A percentile compares a stretch with the other conserved stretches of the same genome.
phyloP scores from a whole-genome alignment of 768 basidiomycete species.

The Trametes sanguinea region DNA sequence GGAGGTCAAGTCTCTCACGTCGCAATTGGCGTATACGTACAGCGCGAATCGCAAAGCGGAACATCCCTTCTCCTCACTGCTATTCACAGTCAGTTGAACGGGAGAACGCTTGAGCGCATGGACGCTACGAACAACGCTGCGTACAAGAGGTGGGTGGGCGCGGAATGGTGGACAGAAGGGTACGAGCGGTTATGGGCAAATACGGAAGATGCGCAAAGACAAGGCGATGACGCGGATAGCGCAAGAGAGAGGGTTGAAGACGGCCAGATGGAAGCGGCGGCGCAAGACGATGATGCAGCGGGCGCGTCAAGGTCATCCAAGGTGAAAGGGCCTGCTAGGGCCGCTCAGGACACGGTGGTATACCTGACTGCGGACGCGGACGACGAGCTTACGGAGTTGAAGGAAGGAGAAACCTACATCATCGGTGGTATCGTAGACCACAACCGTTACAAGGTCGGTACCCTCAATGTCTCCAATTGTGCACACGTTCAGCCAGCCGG shows the following conservation, averaged over 20 bases:
- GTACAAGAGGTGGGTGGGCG: slow-evolving; percentile 78
- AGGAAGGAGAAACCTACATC: slow-evolving; percentile 85
- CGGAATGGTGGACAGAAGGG: slow-evolving; percentile 81
- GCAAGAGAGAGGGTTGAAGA: not conserved
- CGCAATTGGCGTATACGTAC: slow-evolving; percentile 91
- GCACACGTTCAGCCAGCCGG: no score
- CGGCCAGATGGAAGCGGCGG: not conserved
- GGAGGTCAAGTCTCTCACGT: slow-evolving; percentile 89
- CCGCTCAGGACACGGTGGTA: slow-evolving; percentile 53
- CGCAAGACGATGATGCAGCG: slow-evolving; percentile 4
- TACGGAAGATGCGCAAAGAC: slow-evolving; percentile 1
- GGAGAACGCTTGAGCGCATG: slow-evolving; percentile 63
- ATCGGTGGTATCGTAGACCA: slow-evolving; percentile 96
- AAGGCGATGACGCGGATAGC: not conserved
- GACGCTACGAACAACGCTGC: slow-evolving; percentile 65
- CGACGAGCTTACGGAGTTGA: slow-evolving; percentile 81
- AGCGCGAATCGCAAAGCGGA: slow-evolving; percentile 77
- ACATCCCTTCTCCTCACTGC: slow-evolving; percentile 66
- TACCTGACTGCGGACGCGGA: slow-evolving; percentile 96
- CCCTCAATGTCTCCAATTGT: no score
- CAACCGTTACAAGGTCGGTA: slow-evolving; percentile 88
- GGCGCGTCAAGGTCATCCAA: slow-evolving; percentile 5
- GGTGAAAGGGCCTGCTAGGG: slow-evolving; percentile 6
- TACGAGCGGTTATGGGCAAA: slow-evolving; percentile 69
- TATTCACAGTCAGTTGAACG: slow-evolving; percentile 84